These are phyloP conservation scores for Colletotrichum siamense DNA, from an alignment of 2,329 filamentous ascomycete species.

Conservation along the genomic window DNA sequence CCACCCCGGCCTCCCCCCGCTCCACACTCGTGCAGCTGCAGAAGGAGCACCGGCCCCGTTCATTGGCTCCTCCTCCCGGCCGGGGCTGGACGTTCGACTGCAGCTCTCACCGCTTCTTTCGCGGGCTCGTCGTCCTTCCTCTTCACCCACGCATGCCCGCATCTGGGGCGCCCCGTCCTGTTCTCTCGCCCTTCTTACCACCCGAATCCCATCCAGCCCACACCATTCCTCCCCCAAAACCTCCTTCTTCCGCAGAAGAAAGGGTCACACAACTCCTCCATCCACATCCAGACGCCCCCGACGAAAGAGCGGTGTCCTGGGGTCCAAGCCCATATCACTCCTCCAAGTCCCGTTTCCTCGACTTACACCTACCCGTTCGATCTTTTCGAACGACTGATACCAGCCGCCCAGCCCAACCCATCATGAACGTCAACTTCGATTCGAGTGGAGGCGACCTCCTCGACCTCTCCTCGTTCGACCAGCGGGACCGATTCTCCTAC, in stretches of 20 bases:
- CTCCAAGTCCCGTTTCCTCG: constrained; percentile 20
- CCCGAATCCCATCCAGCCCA: constrained; percentile 11
- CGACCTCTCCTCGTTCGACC: constrained; percentile 64
- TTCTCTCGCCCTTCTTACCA: constrained; percentile 20
- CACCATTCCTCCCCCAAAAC: constrained; percentile 10
- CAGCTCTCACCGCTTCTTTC: constrained; percentile 36
- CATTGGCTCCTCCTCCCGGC: constrained; percentile 29
- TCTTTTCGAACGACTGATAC: constrained; percentile 28
- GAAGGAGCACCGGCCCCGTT: constrained; percentile 19
- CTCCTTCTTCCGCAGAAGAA: not conserved
- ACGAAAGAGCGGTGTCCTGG: constrained; percentile 51
- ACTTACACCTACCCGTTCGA: constrained; percentile 34
- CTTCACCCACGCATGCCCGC: constrained; percentile 25
- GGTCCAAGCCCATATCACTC: constrained; percentile 28
- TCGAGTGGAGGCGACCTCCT: constrained; percentile 63
- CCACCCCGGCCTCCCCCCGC: not conserved
- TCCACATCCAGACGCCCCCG: constrained; percentile 16
- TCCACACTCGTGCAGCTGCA: constrained; percentile 27
- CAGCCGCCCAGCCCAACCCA: constrained; percentile 23
- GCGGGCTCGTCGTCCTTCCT: constrained; percentile 23
- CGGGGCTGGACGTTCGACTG: constrained; percentile 31
- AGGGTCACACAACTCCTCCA: constrained; percentile 1
- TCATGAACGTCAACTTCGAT: constrained; percentile 66
- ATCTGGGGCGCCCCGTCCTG: constrained; percentile 14
- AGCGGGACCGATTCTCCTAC: constrained; percentile 61